Percentiles rank a stretch among this genome's conserved stretches.
Evolutionary conservation across 192 early-diverging fungal genomes (phyloP).

Genomic region (Rhizophagus clarus): DNA sequence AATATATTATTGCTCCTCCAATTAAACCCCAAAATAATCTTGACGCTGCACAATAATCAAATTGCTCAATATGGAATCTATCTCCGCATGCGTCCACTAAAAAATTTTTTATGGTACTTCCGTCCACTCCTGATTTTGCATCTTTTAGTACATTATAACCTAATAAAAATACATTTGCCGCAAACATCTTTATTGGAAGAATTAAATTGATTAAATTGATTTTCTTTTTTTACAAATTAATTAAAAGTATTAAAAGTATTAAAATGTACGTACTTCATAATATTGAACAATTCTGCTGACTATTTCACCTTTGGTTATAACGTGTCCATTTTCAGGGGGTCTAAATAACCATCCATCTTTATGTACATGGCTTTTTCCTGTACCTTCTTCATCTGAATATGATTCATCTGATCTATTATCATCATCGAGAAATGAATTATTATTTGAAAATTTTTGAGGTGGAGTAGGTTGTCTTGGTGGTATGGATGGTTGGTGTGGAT

Average conservation of each 20-base stretch:
- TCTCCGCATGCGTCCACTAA: conserved; percentile 24
- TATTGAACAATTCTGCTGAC: conserved; percentile 25
- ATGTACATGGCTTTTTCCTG: not conserved
- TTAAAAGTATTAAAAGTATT: no score
- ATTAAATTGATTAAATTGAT: not conserved
- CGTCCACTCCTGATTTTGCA: not conserved
- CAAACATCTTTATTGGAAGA: conserved; percentile 14
- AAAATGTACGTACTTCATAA: conserved; percentile 20
- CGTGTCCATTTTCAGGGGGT: conserved; percentile 26
- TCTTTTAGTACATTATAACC: conserved; percentile 24
- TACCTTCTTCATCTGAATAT: no score
- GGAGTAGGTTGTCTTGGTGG: not conserved
- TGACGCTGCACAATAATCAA: conserved; percentile 30
- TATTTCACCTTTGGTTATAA: conserved; percentile 27
- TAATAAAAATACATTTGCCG: conserved; percentile 21
- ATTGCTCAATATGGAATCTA: conserved; percentile 20
- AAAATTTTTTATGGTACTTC: not conserved
- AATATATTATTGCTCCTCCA: conserved; percentile 21
- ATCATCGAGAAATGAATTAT: not conserved
- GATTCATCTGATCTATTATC: not conserved
- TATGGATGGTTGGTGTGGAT: not conserved
- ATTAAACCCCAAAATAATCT: conserved; percentile 22
- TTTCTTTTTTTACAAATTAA: no score
- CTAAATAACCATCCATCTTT: conserved; percentile 27
- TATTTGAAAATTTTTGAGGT: not conserved